Evolutionary conservation across 108 stramenopile genomes (phyloP).

Genomic region (Licmophora abbreviata): DNA sequence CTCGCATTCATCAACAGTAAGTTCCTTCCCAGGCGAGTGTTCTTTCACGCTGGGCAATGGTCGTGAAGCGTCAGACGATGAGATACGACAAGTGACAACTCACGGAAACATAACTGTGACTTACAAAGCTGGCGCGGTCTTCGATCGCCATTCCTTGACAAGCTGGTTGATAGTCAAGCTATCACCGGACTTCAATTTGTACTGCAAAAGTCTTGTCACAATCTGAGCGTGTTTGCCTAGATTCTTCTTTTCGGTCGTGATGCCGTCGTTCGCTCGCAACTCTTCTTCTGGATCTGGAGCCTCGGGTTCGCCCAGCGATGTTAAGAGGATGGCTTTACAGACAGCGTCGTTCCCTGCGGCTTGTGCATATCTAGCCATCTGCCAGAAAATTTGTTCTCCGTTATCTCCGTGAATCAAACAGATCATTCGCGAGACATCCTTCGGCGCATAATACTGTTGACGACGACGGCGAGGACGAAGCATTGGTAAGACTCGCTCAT

Average conservation of each 20-base stretch:
- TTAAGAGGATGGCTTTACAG: constrained; percentile 54
- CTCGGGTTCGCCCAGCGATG: constrained; percentile 61
- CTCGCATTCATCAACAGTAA: constrained; percentile 61
- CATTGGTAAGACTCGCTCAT: not conserved
- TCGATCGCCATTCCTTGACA: constrained; percentile 66
- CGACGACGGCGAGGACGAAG: not conserved
- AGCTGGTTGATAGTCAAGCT: constrained; percentile 57
- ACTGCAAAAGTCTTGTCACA: constrained; percentile 32
- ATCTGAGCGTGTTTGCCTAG: constrained; percentile 55
- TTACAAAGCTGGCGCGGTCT: constrained; percentile 33
- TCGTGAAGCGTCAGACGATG: constrained; percentile 9
- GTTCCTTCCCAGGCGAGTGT: constrained; percentile 58
- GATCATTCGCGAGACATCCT: constrained; percentile 68
- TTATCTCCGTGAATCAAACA: constrained; percentile 58
- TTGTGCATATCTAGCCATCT: constrained; percentile 74
- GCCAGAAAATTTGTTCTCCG: constrained; percentile 38
- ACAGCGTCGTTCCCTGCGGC: constrained; percentile 53
- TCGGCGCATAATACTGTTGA: constrained; percentile 14
- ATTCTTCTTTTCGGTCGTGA: constrained; percentile 30
- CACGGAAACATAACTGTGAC: constrained; percentile 3
- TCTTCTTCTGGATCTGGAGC: not conserved
- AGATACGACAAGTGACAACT: constrained; percentile 1
- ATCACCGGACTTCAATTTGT: constrained; percentile 22
- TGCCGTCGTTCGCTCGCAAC: constrained; percentile 15
- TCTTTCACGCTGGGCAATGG: constrained; percentile 34